Base-by-base conservation (phyloP, 805 yeast genomes). In the Cyberlindnera meyerae region DNA sequence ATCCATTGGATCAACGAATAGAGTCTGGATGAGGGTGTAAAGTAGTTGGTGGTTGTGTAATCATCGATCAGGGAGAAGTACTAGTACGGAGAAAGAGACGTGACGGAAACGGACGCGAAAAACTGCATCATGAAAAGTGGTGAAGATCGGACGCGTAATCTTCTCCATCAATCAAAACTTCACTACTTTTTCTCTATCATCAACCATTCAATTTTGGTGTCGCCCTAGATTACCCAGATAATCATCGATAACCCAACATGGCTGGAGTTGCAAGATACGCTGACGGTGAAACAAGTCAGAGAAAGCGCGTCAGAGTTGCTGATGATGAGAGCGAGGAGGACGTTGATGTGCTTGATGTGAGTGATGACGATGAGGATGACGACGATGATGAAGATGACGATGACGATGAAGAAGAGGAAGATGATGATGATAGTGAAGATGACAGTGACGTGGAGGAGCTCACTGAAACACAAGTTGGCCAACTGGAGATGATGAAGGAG, bases 381-480 rank as follows among this genome's bases (percentile, higher is more conserved):
- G 46, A 30, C 8, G 39, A 37, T 7, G 48, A 44, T 5, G 48
- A 27, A 5, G 43, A 37, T 16, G 42, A 33, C 2, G 40, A 29
- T n/a, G 45, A 40, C 4, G 40, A 34, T 5, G 39, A 37, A 1
- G 45, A 36, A 4, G 41, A 39, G 7, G 40, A 34, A 1, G 42
- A 30, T 6, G 49, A 37, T 7, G 40, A 34, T 4, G 38, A 25
- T 20, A 40, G 28, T 2, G 40, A 32, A 4, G 29, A 29, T 9
- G 33, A 39, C 12, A 18, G 11, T 7, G 14, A 29, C 2, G 4
- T 24, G 22, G 22, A 20, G 22, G 9, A 20, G 9, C 22, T 20
- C 9, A 9, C 22, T 20, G 22, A 20, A 9, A 20, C 22, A 8
- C 22, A 20, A 20, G 22, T 7, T 20, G 22, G 22, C 22, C 22